Conservation (phyloP, 176 grass and related monocot genomes). For the Eremochloa ophiuroides region DNA sequence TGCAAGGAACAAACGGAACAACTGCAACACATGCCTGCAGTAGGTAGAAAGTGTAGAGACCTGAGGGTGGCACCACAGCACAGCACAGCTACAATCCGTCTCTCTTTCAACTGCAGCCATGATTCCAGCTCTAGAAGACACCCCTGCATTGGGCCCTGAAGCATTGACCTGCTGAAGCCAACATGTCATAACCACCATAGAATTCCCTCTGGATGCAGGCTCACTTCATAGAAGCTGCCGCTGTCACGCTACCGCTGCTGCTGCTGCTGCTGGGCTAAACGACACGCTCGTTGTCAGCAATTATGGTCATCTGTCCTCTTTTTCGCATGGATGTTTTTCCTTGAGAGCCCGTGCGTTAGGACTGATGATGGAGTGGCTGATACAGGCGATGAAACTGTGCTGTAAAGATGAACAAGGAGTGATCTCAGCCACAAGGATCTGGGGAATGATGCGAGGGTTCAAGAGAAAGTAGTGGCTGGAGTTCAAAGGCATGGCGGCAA, state of each 20-base stretch:
- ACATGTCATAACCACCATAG: conserved; percentile 24
- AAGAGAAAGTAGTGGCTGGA: conserved; percentile 29
- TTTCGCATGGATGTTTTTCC: background rate
- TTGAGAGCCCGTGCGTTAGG: conserved; percentile 10
- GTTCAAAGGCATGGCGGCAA: conserved; percentile 12
- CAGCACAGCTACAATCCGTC: conserved; percentile 5
- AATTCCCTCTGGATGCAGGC: conserved; percentile 23
- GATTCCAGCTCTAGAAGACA: conserved; percentile 44
- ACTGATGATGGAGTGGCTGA: conserved; percentile 22
- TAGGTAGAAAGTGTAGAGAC: conserved; percentile 22
- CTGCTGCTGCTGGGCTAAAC: background rate
- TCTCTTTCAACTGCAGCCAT: conserved; percentile 37
- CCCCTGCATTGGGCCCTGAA: conserved; percentile 32
- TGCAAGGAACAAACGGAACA: conserved; percentile 7
- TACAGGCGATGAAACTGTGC: conserved; percentile 19
- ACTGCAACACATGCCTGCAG: conserved; percentile 29
- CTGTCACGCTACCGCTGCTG: too few relatives aligned
- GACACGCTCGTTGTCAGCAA: conserved; percentile 19
- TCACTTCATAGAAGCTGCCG: conserved; percentile 30
- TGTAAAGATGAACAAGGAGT: conserved; percentile 7
- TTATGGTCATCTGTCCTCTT: background rate
- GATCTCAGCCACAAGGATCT: conserved; percentile 9
- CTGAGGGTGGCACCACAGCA: background rate
- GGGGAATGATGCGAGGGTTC: background rate
- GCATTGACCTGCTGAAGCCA: conserved; percentile 35